Conservation (phyloP, 768 basidiomycete species). For the Collybia nuda region DNA sequence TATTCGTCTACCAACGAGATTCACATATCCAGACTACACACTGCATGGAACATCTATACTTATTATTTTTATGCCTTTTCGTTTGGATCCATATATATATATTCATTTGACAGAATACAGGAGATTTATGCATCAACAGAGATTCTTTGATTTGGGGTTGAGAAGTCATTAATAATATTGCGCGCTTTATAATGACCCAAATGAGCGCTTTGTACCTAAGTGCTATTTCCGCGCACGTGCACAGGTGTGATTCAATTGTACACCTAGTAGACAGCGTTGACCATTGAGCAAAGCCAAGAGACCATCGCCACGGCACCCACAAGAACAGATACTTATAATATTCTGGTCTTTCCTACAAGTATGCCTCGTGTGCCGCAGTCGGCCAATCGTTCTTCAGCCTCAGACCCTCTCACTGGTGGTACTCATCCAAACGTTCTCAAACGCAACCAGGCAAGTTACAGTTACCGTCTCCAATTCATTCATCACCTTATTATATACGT, state of each 20-base stretch:
- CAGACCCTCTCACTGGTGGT: conserved; percentile 23
- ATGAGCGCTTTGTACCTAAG: neutral
- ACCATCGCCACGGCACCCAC: no score
- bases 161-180: no score
- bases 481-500: neutral
- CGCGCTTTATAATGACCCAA: no score
- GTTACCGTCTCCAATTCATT: conserved; percentile 11
- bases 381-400: conserved; percentile 22
- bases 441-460: conserved; percentile 46
- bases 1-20: neutral
- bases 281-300: no score
- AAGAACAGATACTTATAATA: no score
- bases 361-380: conserved; percentile 40
- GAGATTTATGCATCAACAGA: neutral
- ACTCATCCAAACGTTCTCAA: conserved; percentile 49
- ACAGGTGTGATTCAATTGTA: neutral
- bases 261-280: no score
- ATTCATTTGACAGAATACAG: neutral
- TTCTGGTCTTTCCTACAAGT: neutral
- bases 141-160: neutral
- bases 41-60: conserved; percentile 3
- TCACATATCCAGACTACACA: neutral
- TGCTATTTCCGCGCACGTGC: conserved; percentile 15
- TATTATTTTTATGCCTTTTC: conserved; percentile 6
- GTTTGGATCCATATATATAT: neutral